Percentiles rank a stretch among this genome's conserved stretches.
phyloP scores from a whole-genome alignment of 257 asterid species.

The Capsicum pubescens region DNA sequence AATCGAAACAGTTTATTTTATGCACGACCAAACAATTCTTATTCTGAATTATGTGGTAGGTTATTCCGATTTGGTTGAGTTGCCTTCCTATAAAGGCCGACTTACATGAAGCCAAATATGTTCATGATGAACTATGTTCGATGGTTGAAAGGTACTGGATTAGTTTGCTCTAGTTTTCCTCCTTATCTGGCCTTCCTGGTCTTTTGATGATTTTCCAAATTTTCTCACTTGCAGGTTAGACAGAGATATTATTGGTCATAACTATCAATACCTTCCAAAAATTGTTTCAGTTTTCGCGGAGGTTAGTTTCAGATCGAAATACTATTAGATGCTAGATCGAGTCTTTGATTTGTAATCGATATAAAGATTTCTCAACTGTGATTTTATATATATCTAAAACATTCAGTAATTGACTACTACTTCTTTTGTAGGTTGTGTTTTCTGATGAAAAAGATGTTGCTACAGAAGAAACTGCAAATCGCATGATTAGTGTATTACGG shows the following conservation, averaged over 20 bases:
- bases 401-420: not conserved
- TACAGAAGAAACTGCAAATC: slow-evolving; percentile 70
- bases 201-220: not conserved
- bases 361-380: not conserved
- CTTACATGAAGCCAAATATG: slow-evolving; percentile 79
- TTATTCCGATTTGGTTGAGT: slow-evolving; percentile 88
- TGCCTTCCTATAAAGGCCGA: slow-evolving; percentile 91
- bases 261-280: slow-evolving; percentile 86
- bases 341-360: not conserved
- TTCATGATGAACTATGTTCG: slow-evolving; percentile 83
- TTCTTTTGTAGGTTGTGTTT: slow-evolving; percentile 63
- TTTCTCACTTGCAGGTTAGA: slow-evolving; percentile 66
- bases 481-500: slow-evolving; percentile 78
- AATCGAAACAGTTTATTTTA: no score
- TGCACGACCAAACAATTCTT: not conserved
- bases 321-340: not conserved
- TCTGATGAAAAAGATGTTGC: slow-evolving; percentile 74
- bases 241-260: slow-evolving; percentile 75
- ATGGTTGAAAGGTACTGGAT: slow-evolving; percentile 83
- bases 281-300: slow-evolving; percentile 88
- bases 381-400: not conserved
- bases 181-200: not conserved
- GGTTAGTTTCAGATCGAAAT: slow-evolving; percentile 52
- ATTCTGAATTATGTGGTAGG: slow-evolving; percentile 44
- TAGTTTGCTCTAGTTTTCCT: not conserved